A percentile compares a stretch with the other conserved stretches of the same genome.
Evolutionary conservation across 1,284 basidiomycete genomes (phyloP).

Genomic region (Marasmius sp.): DNA sequence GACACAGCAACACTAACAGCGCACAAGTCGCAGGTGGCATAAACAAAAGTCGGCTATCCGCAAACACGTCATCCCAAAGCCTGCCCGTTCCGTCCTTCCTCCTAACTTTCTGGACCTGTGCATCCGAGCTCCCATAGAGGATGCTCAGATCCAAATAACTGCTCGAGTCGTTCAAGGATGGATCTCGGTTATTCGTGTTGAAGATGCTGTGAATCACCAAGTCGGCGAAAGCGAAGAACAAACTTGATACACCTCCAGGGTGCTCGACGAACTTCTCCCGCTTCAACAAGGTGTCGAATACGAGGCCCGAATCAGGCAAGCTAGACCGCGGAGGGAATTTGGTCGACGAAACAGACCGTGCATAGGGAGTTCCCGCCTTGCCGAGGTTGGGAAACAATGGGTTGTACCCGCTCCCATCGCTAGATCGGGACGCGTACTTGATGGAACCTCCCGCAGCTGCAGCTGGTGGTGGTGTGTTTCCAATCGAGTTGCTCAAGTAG

Average conservation of each 20-base stretch:
- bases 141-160: constrained; percentile 80
- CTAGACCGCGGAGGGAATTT: not conserved
- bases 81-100: constrained; percentile 63
- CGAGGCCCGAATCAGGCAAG: constrained; percentile 37
- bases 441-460: constrained; percentile 17
- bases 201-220: constrained; percentile 77
- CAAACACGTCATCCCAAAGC: constrained; percentile 69
- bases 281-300: constrained; percentile 67
- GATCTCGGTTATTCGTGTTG: constrained; percentile 55
- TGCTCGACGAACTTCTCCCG: constrained; percentile 52
- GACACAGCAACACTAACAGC: constrained; percentile 65
- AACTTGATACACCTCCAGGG: constrained; percentile 60
- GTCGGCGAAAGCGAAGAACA: constrained; percentile 80
- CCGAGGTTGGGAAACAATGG: constrained; percentile 55
- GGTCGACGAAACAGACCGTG: constrained; percentile 64
- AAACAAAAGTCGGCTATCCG: constrained; percentile 64
- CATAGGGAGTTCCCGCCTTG: constrained; percentile 65
- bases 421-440: constrained; percentile 51
- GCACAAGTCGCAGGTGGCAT: constrained; percentile 77
- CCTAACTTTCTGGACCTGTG: constrained; percentile 52
- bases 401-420: constrained; percentile 63
- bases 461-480: constrained; percentile 1
- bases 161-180: constrained; percentile 63
- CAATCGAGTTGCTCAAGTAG: constrained; percentile 37
- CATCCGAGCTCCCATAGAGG: constrained; percentile 65